phyloP scores from a whole-genome alignment of 1,284 basidiomycete genomes.

The Pyrrhoderma lamaoense region DNA sequence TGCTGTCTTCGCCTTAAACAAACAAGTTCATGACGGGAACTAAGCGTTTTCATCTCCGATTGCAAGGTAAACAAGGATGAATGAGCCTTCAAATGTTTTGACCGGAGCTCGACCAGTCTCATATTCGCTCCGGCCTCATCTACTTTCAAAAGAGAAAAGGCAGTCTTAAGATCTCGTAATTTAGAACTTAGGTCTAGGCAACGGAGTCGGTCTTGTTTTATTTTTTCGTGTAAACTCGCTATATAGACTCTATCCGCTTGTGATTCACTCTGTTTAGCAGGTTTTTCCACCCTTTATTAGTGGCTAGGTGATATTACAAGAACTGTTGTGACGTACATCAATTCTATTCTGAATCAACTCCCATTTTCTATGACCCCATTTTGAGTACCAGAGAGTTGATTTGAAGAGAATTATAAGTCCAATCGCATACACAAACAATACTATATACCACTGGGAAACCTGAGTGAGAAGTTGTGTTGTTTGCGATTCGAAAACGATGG shows the following conservation, averaged over 20 bases:
- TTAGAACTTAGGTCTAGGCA: neutral
- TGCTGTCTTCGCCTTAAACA: neutral
- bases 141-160: constrained; percentile 3
- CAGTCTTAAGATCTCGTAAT: neutral
- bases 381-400: too few species aligned
- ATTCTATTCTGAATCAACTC: too few species aligned
- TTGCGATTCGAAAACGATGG: too few species aligned
- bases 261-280: too few species aligned
- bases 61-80: neutral
- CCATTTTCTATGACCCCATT: too few species aligned
- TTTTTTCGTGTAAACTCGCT: neutral
- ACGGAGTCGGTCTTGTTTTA: neutral
- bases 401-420: too few species aligned
- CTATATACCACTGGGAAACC: too few species aligned
- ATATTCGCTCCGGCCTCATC: neutral
- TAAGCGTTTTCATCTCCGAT: neutral
- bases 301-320: too few species aligned
- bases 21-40: neutral
- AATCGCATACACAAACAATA: too few species aligned
- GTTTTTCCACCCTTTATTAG: too few species aligned
- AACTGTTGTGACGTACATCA: too few species aligned
- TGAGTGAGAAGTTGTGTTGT: too few species aligned
- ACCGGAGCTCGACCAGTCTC: neutral
- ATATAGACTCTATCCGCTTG: neutral
- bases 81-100: constrained; percentile 1